phyloP scores from a whole-genome alignment of 257 asterid species.

The Striga asiatica region DNA sequence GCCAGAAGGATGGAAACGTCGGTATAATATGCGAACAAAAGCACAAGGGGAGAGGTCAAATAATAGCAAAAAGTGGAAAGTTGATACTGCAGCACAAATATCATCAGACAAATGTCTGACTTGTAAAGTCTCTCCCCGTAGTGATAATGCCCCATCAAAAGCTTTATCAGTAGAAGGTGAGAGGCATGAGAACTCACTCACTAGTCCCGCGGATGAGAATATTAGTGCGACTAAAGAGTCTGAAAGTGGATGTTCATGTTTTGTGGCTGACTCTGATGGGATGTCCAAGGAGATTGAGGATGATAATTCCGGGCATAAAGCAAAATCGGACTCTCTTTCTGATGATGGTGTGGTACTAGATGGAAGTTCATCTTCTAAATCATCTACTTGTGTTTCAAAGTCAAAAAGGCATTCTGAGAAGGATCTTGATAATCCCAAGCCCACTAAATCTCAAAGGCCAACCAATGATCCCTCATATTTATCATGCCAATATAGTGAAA shows the following conservation, averaged over 20 bases:
- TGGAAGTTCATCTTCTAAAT: conserved; percentile 35
- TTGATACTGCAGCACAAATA: conserved; percentile 23
- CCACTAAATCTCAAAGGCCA: conserved; percentile 70
- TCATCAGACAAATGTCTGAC: conserved; percentile 39
- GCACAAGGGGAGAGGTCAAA: conserved; percentile 62
- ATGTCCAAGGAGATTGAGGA: conserved; percentile 19
- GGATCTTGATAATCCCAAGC: conserved; percentile 78
- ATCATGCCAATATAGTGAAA: conserved; percentile 62
- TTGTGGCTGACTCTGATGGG: conserved; percentile 24
- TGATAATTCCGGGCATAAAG: conserved; percentile 21
- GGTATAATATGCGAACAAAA: conserved; percentile 50
- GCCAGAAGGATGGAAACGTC: conserved; percentile 73
- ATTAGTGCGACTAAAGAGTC: conserved; percentile 16
- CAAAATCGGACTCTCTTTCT: conserved; percentile 26
- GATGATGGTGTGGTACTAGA: conserved; percentile 31
- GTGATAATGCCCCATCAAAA: conserved; percentile 23
- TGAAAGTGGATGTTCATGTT: conserved; percentile 43
- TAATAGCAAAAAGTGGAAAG: conserved; percentile 54
- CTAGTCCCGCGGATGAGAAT: conserved; percentile 20
- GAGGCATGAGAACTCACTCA: conserved; percentile 19
- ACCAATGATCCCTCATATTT: conserved; percentile 40
- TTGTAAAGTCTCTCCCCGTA: conserved; percentile 34
- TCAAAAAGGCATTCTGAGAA: conserved; percentile 79
- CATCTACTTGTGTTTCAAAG: conserved; percentile 30
- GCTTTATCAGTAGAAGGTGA: conserved; percentile 20